Conservation (phyloP, 495 filamentous ascomycete species). For the Pyronema domesticum region DNA sequence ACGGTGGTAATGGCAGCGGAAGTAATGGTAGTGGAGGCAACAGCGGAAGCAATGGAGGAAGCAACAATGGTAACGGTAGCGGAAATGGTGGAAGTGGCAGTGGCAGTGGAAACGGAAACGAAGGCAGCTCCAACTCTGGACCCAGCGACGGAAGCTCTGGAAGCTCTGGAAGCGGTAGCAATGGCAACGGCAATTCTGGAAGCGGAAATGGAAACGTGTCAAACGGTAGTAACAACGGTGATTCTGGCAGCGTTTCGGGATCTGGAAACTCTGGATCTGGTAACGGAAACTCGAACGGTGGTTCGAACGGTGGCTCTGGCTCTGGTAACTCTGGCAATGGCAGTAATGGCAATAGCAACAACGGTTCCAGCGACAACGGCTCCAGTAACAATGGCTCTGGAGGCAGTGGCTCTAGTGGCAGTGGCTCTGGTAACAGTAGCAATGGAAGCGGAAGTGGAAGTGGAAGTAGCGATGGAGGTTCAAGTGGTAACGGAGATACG, state of each 20-base stretch:
- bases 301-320: background rate
- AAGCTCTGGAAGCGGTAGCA: background rate
- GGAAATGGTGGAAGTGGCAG: background rate
- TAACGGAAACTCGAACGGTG: background rate
- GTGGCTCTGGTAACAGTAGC: background rate
- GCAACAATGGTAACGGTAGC: background rate
- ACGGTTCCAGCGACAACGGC: slow-evolving; percentile 16
- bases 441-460: background rate
- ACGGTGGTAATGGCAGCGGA: background rate
- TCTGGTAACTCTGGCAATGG: background rate
- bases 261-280: background rate
- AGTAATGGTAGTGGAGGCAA: too few relatives aligned
- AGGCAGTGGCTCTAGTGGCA: background rate
- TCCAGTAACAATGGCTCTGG: slow-evolving; percentile 13
- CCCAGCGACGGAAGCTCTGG: background rate
- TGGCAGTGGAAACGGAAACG: too few relatives aligned
- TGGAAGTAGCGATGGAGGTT: background rate
- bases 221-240: background rate
- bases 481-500: background rate
- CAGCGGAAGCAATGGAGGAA: background rate
- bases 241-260: background rate
- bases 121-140: too few relatives aligned
- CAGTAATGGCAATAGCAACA: slow-evolving; percentile 18
- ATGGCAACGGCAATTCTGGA: background rate
- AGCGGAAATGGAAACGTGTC: background rate